Evolutionary conservation across 2,329 filamentous ascomycete genomes (phyloP).

Genomic region (Fusarium sp.): DNA sequence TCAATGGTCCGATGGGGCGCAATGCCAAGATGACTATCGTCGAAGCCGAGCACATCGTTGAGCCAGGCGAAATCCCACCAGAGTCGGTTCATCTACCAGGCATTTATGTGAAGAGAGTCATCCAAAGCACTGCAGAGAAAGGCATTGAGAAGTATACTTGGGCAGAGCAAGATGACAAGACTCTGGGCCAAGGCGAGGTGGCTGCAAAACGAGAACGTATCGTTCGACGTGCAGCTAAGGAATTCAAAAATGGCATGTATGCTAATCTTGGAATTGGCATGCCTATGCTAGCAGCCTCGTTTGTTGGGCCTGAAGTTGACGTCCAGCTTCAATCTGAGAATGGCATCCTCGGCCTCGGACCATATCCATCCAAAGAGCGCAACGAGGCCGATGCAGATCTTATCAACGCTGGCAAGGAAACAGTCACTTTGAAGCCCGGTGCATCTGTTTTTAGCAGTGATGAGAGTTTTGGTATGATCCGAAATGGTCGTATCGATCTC

Average conservation of each 20-base stretch:
- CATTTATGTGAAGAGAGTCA: constrained; percentile 92
- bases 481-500: constrained; percentile 85
- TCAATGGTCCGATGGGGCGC: constrained; percentile 93
- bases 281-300: constrained; percentile 90
- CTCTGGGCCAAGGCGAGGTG: constrained; percentile 75
- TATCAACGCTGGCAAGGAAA: constrained; percentile 95
- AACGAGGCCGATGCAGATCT: constrained; percentile 82
- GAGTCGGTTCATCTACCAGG: constrained; percentile 92
- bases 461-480: constrained; percentile 94
- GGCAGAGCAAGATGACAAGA: constrained; percentile 72
- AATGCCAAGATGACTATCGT: constrained; percentile 93
- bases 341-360: constrained; percentile 79
- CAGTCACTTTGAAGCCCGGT: constrained; percentile 83
- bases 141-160: constrained; percentile 88
- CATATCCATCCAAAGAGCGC: constrained; percentile 75
- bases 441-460: constrained; percentile 87
- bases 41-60: constrained; percentile 91
- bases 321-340: constrained; percentile 86
- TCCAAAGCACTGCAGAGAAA: constrained; percentile 83
- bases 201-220: constrained; percentile 86
- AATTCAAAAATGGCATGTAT: constrained; percentile 96
- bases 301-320: constrained; percentile 82
- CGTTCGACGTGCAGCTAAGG: constrained; percentile 85
- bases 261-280: constrained; percentile 93
- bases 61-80: constrained; percentile 86